These are phyloP conservation scores for Aleurites moluccanus DNA, from an alignment of 441 rosid species.

Conservation along the genomic window DNA sequence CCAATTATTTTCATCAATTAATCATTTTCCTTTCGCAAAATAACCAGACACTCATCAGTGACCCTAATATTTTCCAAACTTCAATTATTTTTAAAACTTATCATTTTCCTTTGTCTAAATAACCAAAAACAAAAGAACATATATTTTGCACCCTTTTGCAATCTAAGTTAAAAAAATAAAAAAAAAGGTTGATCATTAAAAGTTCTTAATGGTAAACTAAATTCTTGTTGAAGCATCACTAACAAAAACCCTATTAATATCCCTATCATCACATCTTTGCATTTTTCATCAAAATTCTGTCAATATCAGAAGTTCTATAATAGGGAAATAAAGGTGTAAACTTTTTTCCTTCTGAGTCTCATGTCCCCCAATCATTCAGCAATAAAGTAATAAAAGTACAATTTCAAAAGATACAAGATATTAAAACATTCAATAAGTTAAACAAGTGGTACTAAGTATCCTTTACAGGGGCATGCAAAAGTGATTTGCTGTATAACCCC, in stretches of 20 bases:
- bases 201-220: not conserved
- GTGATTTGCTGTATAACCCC: not conserved
- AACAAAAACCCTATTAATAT: not conserved
- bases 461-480: not conserved
- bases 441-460: not conserved
- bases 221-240: not conserved
- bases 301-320: not conserved
- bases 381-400: not conserved
- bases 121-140: too few relatives aligned
- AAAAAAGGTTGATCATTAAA: too few relatives aligned
- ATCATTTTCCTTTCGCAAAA: too few relatives aligned
- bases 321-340: not conserved
- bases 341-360: not conserved
- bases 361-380: constrained; percentile 8
- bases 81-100: too few relatives aligned
- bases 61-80: too few relatives aligned
- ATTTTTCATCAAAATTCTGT: not conserved
- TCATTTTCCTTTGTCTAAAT: too few relatives aligned
- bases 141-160: too few relatives aligned
- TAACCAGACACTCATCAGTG: too few relatives aligned
- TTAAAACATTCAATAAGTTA: constrained; percentile 1
- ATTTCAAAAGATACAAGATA: constrained; percentile 4
- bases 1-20: too few relatives aligned
- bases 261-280: not conserved
- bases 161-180: too few relatives aligned